Conservation (phyloP, 2,329 filamentous ascomycete genomes). For the Cytospora paraplurivora region DNA sequence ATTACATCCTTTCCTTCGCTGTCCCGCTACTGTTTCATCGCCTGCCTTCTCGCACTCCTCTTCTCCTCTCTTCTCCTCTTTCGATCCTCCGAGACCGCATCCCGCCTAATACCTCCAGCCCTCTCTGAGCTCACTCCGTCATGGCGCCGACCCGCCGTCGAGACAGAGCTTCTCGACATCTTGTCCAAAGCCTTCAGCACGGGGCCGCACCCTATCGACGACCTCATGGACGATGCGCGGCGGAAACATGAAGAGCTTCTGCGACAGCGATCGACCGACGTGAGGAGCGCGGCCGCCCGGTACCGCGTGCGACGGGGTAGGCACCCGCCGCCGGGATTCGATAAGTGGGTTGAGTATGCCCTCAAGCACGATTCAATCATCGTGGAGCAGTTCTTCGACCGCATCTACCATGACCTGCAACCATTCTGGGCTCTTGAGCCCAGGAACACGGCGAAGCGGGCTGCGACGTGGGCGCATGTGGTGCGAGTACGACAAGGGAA, state of each 20-base stretch:
- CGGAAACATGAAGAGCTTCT: conserved; percentile 43
- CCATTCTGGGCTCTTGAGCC: conserved; percentile 59
- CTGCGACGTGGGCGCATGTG: conserved; percentile 48
- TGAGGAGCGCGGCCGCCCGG: conserved; percentile 47
- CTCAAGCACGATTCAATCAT: conserved; percentile 45
- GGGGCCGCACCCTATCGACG: conserved; percentile 47
- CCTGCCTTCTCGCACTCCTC: conserved; percentile 22
- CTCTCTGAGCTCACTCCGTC: conserved; percentile 23
- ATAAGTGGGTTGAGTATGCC: conserved; percentile 51
- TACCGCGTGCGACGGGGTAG: conserved; percentile 51
- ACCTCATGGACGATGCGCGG: conserved; percentile 45
- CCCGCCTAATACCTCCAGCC: conserved; percentile 14
- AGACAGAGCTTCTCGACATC: conserved; percentile 29
- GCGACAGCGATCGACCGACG: conserved; percentile 44
- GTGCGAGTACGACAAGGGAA: conserved; percentile 51
- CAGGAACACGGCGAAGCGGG: conserved; percentile 36
- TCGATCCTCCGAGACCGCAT: conserved; percentile 19
- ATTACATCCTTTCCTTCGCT: conserved; percentile 15
- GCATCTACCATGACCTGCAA: conserved; percentile 53
- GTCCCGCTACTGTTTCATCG: conserved; percentile 24
- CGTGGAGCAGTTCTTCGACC: conserved; percentile 54
- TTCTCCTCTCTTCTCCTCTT: conserved; percentile 27
- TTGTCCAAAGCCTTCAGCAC: conserved; percentile 19
- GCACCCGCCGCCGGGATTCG: conserved; percentile 53
- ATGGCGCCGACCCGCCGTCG: conserved; percentile 27